Base-by-base conservation (phyloP, 192 early-diverging fungal genomes). In the Entomortierella chlamydospora region DNA sequence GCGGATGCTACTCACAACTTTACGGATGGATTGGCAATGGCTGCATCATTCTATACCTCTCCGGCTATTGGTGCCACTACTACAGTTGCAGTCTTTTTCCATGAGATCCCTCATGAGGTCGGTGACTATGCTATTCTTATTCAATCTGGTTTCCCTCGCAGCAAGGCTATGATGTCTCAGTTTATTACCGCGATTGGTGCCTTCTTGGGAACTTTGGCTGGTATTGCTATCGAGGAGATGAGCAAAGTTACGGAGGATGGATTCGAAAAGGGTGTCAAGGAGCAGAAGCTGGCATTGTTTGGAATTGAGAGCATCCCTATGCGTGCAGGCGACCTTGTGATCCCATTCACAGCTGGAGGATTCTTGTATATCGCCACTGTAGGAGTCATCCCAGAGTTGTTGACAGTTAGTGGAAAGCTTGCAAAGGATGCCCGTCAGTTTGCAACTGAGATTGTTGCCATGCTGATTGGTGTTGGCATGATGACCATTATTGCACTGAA, bases 91-190 rank as follows among this genome's bases (percentile, higher is more conserved):
- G 92, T 95, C 26, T 93, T 94, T 37, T 93, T 95, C 85, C 94
- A 95, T 72, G 94, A 95, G 80, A 95, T 95, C 62, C 94, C 94
- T 6, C 94, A 95, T 66, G 92, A 95, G 83, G 90, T 95, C 4
- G 93, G 93, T 50, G 94, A 95, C 71, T 95, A 93, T 89, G 93
- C 94, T 17, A 95, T 95, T 52, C 84, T 95, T 61, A 90, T 93
- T 63, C 92, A 93, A 73, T 91, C 90, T 20, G 94, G 94, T 0
- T 93, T 95, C 58, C 90, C 92, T 43, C 87, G 91, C 11, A 82
- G 87, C 57, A 86, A 87, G 60, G 94, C 94, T 17, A 84, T 94
- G 84, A 71, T 90, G 41, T 90, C 93, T 15, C 92, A 94, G 84
- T 95, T 93, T 67, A 87, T 92, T 20, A 93, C 93, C 10, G 93